Evolutionary conservation across 2,329 filamentous ascomycete species (phyloP).

Genomic region (Talaromyces sp.): DNA sequence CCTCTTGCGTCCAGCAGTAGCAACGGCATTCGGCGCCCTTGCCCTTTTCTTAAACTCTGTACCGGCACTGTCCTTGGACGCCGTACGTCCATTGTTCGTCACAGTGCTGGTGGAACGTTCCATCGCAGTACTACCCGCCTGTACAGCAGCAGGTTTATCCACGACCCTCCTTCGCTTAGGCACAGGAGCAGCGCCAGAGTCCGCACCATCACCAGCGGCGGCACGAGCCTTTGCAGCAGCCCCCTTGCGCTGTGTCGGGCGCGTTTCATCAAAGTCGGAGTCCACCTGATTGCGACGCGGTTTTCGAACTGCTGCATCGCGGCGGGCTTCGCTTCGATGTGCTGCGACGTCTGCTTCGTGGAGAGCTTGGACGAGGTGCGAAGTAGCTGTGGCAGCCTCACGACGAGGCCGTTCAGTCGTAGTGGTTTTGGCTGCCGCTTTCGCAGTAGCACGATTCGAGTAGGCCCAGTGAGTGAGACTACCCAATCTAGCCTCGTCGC

Average conservation of each 20-base stretch:
- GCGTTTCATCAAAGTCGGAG: slow-evolving; percentile 71
- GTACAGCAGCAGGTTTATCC: slow-evolving; percentile 56
- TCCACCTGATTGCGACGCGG: slow-evolving; percentile 69
- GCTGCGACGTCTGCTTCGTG: slow-evolving; percentile 80
- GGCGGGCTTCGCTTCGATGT: slow-evolving; percentile 71
- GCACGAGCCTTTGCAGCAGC: slow-evolving; percentile 48
- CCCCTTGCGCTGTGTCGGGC: slow-evolving; percentile 54
- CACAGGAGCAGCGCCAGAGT: slow-evolving; percentile 43
- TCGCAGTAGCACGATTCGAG: slow-evolving; percentile 66
- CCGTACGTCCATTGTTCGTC: slow-evolving; percentile 32
- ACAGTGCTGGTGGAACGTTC: slow-evolving; percentile 40
- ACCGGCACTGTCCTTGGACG: slow-evolving; percentile 63
- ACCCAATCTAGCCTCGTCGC: slow-evolving; percentile 88
- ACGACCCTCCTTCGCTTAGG: slow-evolving; percentile 72
- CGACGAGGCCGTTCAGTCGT: slow-evolving; percentile 67
- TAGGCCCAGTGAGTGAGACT: slow-evolving; percentile 95
- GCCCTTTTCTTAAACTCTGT: slow-evolving; percentile 69
- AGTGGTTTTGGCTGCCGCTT: slow-evolving; percentile 57
- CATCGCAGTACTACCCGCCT: slow-evolving; percentile 34
- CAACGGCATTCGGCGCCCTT: slow-evolving; percentile 66
- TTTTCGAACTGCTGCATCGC: slow-evolving; percentile 77
- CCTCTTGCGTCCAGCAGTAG: slow-evolving; percentile 65
- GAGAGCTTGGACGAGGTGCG: slow-evolving; percentile 61
- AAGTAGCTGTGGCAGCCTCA: slow-evolving; percentile 65
- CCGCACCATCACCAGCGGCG: slow-evolving; percentile 21